Conservation (phyloP, 305 asterid genomes). For the Rubia tinctorum region DNA sequence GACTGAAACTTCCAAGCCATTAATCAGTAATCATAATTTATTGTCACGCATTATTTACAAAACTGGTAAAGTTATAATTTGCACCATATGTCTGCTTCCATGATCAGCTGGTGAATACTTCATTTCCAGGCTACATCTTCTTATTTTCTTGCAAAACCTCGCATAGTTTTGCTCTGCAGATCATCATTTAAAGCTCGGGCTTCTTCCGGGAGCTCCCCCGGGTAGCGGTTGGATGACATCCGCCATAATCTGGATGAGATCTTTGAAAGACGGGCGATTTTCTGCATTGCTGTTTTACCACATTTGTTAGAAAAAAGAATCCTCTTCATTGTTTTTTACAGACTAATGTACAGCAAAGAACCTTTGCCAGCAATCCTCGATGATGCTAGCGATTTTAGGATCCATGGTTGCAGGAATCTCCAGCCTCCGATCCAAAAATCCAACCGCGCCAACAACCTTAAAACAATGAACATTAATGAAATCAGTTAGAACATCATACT, state of each 20-base stretch:
- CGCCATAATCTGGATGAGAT: constrained; percentile 39
- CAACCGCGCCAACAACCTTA: constrained; percentile 73
- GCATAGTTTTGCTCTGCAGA: neutral
- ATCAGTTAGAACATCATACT: neutral
- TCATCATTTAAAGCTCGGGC: constrained; percentile 16
- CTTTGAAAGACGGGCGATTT: constrained; percentile 65
- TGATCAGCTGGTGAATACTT: neutral
- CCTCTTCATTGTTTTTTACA: neutral
- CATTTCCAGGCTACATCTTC: neutral
- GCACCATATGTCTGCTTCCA: neutral
- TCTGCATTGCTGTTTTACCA: constrained; percentile 42
- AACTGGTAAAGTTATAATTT: neutral
- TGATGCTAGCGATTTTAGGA: constrained; percentile 53
- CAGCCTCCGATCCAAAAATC: constrained; percentile 61
- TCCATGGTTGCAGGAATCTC: constrained; percentile 53
- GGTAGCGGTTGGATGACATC: constrained; percentile 32
- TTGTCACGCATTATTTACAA: too few relatives aligned
- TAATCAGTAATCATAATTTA: too few relatives aligned
- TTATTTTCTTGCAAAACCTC: neutral
- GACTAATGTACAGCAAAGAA: constrained; percentile 9
- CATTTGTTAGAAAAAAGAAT: neutral
- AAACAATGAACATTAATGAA: neutral
- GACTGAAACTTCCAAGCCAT: too few relatives aligned
- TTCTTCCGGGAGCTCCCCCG: constrained; percentile 20
- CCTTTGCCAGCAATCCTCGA: constrained; percentile 74